Percentiles rank a stretch among this genome's conserved stretches.
Conservation (phyloP, 2,329 filamentous ascomycete genomes). For the Harringtonia aguacate region DNA sequence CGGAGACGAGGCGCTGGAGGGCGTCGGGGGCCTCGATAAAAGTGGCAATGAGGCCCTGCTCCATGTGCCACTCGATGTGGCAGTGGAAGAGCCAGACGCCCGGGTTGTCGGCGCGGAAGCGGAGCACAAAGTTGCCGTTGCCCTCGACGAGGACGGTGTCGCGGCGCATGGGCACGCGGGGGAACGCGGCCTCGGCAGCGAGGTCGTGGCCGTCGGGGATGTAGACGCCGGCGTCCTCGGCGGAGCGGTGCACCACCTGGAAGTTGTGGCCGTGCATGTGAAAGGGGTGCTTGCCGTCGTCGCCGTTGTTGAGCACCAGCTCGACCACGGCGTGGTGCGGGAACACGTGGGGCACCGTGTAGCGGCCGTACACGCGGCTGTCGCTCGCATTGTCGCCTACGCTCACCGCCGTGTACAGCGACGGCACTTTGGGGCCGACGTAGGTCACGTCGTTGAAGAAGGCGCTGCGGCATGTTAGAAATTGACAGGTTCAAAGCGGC, state of each 20-base stretch:
- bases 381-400: conserved; percentile 46
- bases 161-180: conserved; percentile 49
- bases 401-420: conserved; percentile 64
- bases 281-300: conserved; percentile 13
- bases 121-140: conserved; percentile 36
- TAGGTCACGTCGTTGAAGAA: conserved; percentile 76
- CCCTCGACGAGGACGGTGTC: conserved; percentile 24
- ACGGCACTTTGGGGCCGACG: conserved; percentile 61
- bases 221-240: conserved; percentile 43
- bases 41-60: conserved; percentile 33
- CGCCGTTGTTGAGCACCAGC: conserved; percentile 40
- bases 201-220: conserved; percentile 31
- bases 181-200: conserved; percentile 33
- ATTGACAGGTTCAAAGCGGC: conserved; percentile 15
- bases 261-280: conserved; percentile 14
- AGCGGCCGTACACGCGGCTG: conserved; percentile 52
- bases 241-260: conserved; percentile 43
- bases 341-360: conserved; percentile 57
- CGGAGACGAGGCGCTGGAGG: conserved; percentile 33
- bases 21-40: conserved; percentile 34
- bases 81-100: conserved; percentile 36
- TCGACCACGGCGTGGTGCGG: conserved; percentile 58
- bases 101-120: conserved; percentile 37
- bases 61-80: conserved; percentile 48
- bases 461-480: conserved; percentile 33